These are phyloP conservation scores for Scheffersomyces stipitis DNA, from an alignment of 805 yeast species.

Conservation along the genomic window DNA sequence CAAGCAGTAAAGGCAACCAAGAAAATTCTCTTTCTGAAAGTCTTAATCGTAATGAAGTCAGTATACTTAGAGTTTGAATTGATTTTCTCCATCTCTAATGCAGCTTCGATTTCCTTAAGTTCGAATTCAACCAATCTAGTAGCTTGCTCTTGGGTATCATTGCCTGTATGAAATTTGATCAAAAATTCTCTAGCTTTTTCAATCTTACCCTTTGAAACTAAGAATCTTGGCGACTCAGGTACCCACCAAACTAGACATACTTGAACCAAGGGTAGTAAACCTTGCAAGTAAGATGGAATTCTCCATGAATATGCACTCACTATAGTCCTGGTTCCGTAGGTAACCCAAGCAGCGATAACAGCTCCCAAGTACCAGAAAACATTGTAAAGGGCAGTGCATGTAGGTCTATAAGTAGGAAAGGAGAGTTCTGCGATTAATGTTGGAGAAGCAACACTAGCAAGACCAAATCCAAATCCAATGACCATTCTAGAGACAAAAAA, in stretches of 20 bases:
- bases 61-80: slow-evolving; percentile 31
- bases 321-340: slow-evolving; percentile 44
- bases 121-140: slow-evolving; percentile 18
- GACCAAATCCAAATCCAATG: slow-evolving; percentile 47
- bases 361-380: slow-evolving; percentile 56
- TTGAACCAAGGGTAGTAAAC: slow-evolving; percentile 46
- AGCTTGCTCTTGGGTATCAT: slow-evolving; percentile 24
- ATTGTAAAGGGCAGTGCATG: slow-evolving; percentile 42
- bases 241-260: slow-evolving; percentile 30
- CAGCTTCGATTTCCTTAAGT: slow-evolving; percentile 22
- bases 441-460: slow-evolving; percentile 47
- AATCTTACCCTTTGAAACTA: slow-evolving; percentile 20
- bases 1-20: slow-evolving; percentile 32
- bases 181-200: slow-evolving; percentile 31
- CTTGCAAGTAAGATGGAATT: slow-evolving; percentile 54
- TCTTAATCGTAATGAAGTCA: slow-evolving; percentile 38
- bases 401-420: slow-evolving; percentile 39
- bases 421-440: slow-evolving; percentile 50
- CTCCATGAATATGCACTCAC: slow-evolving; percentile 47
- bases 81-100: slow-evolving; percentile 38
- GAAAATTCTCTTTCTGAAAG: slow-evolving; percentile 42
- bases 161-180: slow-evolving; percentile 40
- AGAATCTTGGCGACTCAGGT: slow-evolving; percentile 41
- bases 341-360: slow-evolving; percentile 51
- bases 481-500: slow-evolving; percentile 47